Evolutionary conservation across 2,329 filamentous ascomycete species (phyloP).

Genomic region (Aspergillus fischeri): DNA sequence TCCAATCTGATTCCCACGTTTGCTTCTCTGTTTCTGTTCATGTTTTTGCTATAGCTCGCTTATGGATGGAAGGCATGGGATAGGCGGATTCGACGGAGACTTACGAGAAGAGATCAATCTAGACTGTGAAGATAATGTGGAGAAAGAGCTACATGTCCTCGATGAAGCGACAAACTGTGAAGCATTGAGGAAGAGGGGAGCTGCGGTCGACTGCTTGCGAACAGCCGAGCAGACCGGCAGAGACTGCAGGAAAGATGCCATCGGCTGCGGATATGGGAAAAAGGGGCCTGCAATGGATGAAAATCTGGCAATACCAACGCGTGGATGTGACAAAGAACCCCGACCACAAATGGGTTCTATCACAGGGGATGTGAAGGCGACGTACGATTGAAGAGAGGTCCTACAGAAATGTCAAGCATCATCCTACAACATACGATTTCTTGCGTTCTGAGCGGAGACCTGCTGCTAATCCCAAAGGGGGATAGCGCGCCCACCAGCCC

Average conservation of each 20-base stretch:
- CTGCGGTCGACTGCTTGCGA: slow-evolving; percentile 31
- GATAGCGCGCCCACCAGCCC: slow-evolving; percentile 29
- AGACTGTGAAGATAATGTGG: slow-evolving; percentile 25
- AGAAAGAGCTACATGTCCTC: slow-evolving; percentile 27
- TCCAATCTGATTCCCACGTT: not conserved
- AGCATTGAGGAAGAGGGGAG: slow-evolving; percentile 25
- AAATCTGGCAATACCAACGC: slow-evolving; percentile 7
- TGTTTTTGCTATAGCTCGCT: not conserved
- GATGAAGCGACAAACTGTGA: slow-evolving; percentile 25
- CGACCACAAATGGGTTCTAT: not conserved
- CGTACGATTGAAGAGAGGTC: slow-evolving; percentile 3
- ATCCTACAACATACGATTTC: slow-evolving; percentile 17
- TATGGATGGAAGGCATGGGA: slow-evolving; percentile 2
- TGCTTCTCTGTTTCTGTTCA: not conserved
- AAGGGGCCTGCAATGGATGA: slow-evolving; percentile 4
- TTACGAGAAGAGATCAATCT: slow-evolving; percentile 28
- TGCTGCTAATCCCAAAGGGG: slow-evolving; percentile 22
- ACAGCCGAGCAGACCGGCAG: slow-evolving; percentile 29
- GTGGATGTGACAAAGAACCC: not conserved
- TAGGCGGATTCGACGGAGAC: slow-evolving; percentile 14
- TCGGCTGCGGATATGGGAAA: slow-evolving; percentile 10
- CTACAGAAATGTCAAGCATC: slow-evolving; percentile 5
- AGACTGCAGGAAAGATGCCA: slow-evolving; percentile 30
- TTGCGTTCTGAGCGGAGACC: slow-evolving; percentile 21
- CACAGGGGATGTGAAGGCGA: not conserved